These are phyloP conservation scores for Colletotrichum cuscutae DNA, from an alignment of 2,329 filamentous ascomycete species.

Conservation along the genomic window DNA sequence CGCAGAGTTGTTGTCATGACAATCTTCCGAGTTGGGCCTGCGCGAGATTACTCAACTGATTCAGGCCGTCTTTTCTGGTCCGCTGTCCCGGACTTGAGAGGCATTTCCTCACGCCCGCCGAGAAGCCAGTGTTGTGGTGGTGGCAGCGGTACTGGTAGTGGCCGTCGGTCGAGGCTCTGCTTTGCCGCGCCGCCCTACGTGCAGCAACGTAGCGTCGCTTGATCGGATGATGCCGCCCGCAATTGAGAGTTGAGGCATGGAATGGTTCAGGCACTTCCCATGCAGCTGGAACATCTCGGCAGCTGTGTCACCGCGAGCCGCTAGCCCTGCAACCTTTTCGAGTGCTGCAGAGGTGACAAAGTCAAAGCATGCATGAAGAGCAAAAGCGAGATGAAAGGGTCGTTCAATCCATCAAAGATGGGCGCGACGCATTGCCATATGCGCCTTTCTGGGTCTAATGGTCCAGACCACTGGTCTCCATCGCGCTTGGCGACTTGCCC, in stretches of 20 bases:
- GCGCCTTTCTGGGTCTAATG: neutral
- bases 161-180: slow-evolving; percentile 1
- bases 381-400: slow-evolving; percentile 34
- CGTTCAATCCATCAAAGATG: slow-evolving; percentile 13
- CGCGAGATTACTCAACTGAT: neutral
- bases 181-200: neutral
- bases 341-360: slow-evolving; percentile 8
- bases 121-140: neutral
- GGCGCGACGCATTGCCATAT: slow-evolving; percentile 1
- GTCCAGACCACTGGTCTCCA: slow-evolving; percentile 12
- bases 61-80: too few species aligned
- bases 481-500: slow-evolving; percentile 12
- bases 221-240: slow-evolving; percentile 28
- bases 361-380: slow-evolving; percentile 25
- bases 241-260: slow-evolving; percentile 7
- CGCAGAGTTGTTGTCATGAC: neutral
- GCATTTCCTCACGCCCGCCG: neutral
- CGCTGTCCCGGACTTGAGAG: neutral
- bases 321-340: slow-evolving; percentile 21
- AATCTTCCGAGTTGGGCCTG: neutral
- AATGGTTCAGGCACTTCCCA: slow-evolving; percentile 30
- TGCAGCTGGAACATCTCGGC: slow-evolving; percentile 28
- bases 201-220: slow-evolving; percentile 27
- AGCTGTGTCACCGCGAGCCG: slow-evolving; percentile 24
- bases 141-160: slow-evolving; percentile 6